Evolutionary conservation across 23 red algal genomes (phyloP).

Genomic region (Gracilaria caudata): DNA sequence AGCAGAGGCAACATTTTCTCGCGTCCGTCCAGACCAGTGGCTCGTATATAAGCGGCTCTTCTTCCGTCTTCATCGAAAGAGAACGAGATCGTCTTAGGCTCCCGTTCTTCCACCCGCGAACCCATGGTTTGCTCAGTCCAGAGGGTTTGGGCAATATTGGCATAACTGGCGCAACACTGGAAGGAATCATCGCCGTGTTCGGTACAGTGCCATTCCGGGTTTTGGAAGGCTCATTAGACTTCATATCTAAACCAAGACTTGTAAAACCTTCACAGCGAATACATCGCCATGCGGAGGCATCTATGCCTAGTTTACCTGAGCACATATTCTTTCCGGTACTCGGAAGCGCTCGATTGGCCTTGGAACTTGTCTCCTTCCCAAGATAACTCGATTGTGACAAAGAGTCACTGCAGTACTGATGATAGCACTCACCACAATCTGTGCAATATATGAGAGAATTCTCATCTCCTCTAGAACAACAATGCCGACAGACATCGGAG

Average conservation of each 20-base stretch:
- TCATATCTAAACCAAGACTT: not conserved
- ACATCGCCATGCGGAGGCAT: conserved; percentile 27
- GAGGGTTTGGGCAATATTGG: not conserved
- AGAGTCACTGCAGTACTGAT: conserved; percentile 36
- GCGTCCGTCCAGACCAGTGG: conserved; percentile 24
- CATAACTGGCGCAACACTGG: not conserved
- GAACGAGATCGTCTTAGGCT: not conserved
- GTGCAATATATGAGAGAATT: conserved; percentile 40
- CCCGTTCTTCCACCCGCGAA: not conserved
- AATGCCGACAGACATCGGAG: conserved; percentile 44
- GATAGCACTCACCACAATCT: conserved; percentile 54
- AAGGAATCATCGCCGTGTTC: not conserved
- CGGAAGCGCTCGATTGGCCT: not conserved
- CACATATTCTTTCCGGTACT: too few relatives aligned
- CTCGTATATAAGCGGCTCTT: not conserved
- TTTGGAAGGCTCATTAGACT: not conserved
- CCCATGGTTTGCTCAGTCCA: not conserved
- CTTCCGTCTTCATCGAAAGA: not conserved
- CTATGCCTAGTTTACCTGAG: conserved; percentile 3
- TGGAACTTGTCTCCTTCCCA: not conserved
- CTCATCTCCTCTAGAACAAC: conserved; percentile 49
- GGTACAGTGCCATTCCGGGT: not conserved
- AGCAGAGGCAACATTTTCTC: conserved; percentile 45
- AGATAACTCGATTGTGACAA: conserved; percentile 16
- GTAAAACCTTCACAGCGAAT: conserved; percentile 29